Base-by-base conservation (phyloP, 164 flowering plant species). In the Magnolia officinalis region DNA sequence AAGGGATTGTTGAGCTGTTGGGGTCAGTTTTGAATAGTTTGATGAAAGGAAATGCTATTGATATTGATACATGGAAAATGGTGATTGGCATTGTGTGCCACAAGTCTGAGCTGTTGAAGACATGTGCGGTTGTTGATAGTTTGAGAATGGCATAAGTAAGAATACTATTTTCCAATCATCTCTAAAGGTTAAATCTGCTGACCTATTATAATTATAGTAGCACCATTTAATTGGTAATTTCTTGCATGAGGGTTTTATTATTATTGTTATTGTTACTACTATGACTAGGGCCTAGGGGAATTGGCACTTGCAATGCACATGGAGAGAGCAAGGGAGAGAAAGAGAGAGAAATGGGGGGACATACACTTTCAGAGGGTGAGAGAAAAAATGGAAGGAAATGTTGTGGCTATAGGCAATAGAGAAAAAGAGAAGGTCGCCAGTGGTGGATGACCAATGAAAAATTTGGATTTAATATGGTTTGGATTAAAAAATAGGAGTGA, bases 21-120 rank as follows among this genome's bases (percentile, higher is more conserved):
- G 79, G 58, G 37, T 75, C 55, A 31, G 87, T 82, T 69, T 70
- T 89, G 72, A 75, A 66, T 76, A 78, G 77, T 78, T 71, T 92
- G 68, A 81, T 71, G 1, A 84, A 87, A 64, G 84, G 80, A 72
- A 81, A 80, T 81, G 70, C 63, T n/a, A 24, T 81, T 52, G 83
- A 87, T 86, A n/a, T 24, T 9, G 86, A 81, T 20, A 73, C 76
- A 3, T 92, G 95, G 97, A 70, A 63, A 65, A 71, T 76, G 72
- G 79, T 80, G 70, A 72, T 88, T 74, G 75, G 81, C 49, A 63
- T 49, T 24, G 78, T 84, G 1, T 84, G 82, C 72, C 74, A 75
- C 72, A 73, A 83, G 16, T 80, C 75, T 19, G 71, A 77, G 71
- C 24, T 71, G 11, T 77, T 72, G 18, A 72, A 72, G 75, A 63